Evolutionary conservation across 116 monocot genomes (phyloP).

Genomic region (Trichopus zeylanicus): DNA sequence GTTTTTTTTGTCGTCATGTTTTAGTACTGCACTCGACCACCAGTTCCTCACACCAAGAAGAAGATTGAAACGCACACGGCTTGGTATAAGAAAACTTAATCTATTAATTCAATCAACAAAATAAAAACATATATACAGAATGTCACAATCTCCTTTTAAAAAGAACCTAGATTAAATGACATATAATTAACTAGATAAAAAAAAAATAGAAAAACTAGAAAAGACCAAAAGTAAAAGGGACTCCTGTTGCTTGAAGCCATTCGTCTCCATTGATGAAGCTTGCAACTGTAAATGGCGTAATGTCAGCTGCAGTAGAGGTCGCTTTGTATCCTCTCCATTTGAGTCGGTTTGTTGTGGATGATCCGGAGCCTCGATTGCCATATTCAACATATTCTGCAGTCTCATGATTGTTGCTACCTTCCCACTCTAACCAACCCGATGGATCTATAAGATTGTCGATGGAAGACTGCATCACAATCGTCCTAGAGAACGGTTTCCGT

Average conservation of each 20-base stretch:
- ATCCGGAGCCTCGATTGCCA: neutral
- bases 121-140: no score
- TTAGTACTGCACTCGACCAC: no score
- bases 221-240: neutral
- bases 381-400: neutral
- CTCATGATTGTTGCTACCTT: neutral
- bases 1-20: no score
- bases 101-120: no score
- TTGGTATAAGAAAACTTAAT: no score
- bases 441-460: neutral
- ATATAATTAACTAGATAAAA: no score
- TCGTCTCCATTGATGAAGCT: neutral
- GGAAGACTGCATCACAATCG: constrained; percentile 1
- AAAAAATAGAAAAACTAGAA: no score
- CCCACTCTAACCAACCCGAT: constrained; percentile 1
- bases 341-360: neutral
- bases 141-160: no score
- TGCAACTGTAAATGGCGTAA: neutral
- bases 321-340: neutral
- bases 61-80: no score
- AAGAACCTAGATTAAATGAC: no score
- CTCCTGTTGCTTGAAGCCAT: constrained; percentile 1
- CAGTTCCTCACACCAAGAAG: no score
- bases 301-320: neutral
- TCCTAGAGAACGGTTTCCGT: neutral